A percentile compares a stretch with the other conserved stretches of the same genome.
phyloP scores from a whole-genome alignment of 1,139 yeast species.

The Blastobotrys persicus region DNA sequence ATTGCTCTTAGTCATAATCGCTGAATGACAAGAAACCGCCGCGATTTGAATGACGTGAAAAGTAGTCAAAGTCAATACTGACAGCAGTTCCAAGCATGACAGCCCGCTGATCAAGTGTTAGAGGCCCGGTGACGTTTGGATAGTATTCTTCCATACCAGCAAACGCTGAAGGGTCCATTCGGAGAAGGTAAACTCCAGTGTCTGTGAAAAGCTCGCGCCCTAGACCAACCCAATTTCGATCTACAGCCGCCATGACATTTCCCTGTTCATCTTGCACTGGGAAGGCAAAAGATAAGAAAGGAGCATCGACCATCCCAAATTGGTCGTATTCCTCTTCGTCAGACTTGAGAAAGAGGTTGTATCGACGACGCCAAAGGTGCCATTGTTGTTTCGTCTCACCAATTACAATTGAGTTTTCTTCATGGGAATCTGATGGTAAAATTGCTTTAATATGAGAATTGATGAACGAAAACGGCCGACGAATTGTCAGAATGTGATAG shows the following conservation, averaged over 20 bases:
- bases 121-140: constrained; percentile 30
- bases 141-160: constrained; percentile 30
- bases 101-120: constrained; percentile 81
- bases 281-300: constrained; percentile 81
- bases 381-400: constrained; percentile 91
- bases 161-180: constrained; percentile 74
- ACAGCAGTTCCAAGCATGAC: constrained; percentile 82
- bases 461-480: constrained; percentile 79
- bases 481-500: constrained; percentile 58
- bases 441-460: constrained; percentile 81
- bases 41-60: constrained; percentile 70
- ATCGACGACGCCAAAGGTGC: constrained; percentile 90
- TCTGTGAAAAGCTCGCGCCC: constrained; percentile 92
- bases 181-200: constrained; percentile 82
- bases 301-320: constrained; percentile 84
- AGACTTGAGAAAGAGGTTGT: constrained; percentile 57
- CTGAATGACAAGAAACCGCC: constrained; percentile 42
- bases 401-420: constrained; percentile 47
- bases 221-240: constrained; percentile 92
- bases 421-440: constrained; percentile 48
- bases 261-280: constrained; percentile 64
- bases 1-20: constrained; percentile 35
- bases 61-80: constrained; percentile 91
- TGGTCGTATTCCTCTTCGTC: constrained; percentile 51
- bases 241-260: constrained; percentile 68